Evolutionary conservation across 176 grass and related monocot genomes (phyloP).

Genomic region (Elymus sibiricus): DNA sequence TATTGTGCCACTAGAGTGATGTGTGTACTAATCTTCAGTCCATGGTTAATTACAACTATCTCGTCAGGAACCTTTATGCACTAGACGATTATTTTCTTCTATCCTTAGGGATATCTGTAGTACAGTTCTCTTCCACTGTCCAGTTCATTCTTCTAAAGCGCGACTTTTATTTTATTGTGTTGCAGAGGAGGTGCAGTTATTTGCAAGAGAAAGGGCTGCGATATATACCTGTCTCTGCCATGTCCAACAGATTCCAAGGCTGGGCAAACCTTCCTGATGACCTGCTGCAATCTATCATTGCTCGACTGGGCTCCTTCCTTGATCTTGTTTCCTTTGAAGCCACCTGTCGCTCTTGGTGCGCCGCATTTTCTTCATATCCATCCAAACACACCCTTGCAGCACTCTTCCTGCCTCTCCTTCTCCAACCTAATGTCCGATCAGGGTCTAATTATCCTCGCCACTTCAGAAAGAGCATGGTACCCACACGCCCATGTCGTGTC

Average conservation of each 20-base stretch:
- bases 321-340: slow-evolving; percentile 31
- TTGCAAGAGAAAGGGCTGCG: neutral
- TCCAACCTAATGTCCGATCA: neutral
- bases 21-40: no score
- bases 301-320: no score
- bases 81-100: neutral
- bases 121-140: neutral
- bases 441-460: neutral
- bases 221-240: neutral
- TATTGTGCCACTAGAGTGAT: no score
- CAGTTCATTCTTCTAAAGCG: neutral
- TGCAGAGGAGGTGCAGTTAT: neutral
- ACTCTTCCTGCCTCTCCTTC: slow-evolving; percentile 27
- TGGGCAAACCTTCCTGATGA: neutral
- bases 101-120: no score
- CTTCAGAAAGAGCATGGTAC: neutral
- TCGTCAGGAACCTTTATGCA: no score
- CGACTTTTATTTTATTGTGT: neutral
- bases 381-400: neutral
- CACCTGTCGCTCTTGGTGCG: no score
- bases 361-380: slow-evolving; percentile 15
- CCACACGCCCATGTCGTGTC: neutral
- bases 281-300: no score
- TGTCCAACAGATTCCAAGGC: neutral
- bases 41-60: no score